Conservation (phyloP, 2,329 filamentous ascomycete genomes). For the Dothidotthia symphoricarpi region DNA sequence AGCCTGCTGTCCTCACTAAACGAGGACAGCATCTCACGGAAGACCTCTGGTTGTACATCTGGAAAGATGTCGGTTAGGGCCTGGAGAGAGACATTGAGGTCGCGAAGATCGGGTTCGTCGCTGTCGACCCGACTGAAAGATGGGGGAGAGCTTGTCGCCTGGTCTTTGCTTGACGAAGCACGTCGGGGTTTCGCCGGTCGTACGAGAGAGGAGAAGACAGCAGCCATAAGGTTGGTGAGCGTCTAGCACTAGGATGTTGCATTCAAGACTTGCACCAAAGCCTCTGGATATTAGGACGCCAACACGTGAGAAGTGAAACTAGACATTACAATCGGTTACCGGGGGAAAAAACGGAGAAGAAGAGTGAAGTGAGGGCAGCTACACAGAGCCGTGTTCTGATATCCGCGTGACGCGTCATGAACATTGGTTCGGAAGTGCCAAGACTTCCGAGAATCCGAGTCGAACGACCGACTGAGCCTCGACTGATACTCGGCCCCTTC, state of each 20-base stretch:
- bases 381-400: no score
- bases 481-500: no score
- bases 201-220: conserved; percentile 39
- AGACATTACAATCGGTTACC: no score
- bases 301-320: no score
- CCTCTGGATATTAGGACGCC: no score
- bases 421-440: no score
- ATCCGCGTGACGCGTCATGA: no score
- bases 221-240: conserved; percentile 26
- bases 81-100: conserved; percentile 68
- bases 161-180: conserved; percentile 10
- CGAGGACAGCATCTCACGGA: conserved; percentile 74
- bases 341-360: no score
- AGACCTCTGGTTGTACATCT: conserved; percentile 77
- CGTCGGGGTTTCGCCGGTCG: conserved; percentile 25
- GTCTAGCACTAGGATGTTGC: conserved; percentile 5
- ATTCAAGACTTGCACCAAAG: no score
- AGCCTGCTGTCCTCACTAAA: conserved; percentile 75
- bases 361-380: no score
- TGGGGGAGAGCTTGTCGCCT: conserved; percentile 6
- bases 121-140: conserved; percentile 11
- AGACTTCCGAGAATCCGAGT: no score
- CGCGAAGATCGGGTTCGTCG: conserved; percentile 63
- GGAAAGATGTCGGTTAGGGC: conserved; percentile 72
- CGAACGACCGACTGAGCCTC: no score